Percentiles rank a stretch among this genome's conserved stretches.
phyloP scores from a whole-genome alignment of 805 yeast genomes.

The Pichia cabralensis region DNA sequence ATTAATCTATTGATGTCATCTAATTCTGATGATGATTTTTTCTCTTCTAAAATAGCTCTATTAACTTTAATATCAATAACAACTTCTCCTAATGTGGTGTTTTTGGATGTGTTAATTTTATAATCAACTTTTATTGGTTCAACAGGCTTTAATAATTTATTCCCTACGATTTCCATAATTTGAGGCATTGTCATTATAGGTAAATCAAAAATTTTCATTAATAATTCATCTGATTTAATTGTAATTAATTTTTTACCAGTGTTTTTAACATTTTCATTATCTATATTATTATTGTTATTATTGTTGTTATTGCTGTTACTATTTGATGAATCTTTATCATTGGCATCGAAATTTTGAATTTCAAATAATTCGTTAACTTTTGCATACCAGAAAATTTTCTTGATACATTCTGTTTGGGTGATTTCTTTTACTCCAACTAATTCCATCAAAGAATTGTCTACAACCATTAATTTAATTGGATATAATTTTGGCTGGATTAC shows the following conservation, averaged over 20 bases:
- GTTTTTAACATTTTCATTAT: not conserved
- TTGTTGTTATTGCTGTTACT: too few relatives aligned
- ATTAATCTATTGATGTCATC: slow-evolving; percentile 33
- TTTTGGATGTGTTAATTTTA: slow-evolving; percentile 64
- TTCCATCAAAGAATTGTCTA: slow-evolving; percentile 50
- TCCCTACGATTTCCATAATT: slow-evolving; percentile 56
- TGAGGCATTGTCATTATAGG: slow-evolving; percentile 59
- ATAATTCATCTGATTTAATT: slow-evolving; percentile 34
- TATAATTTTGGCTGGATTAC: slow-evolving; percentile 74
- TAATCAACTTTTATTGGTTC: slow-evolving; percentile 75
- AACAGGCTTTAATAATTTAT: slow-evolving; percentile 62
- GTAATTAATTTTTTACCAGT: slow-evolving; percentile 17
- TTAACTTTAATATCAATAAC: slow-evolving; percentile 66
- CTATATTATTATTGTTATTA: too few relatives aligned
- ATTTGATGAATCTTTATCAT: slow-evolving; percentile 8
- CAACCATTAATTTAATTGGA: slow-evolving; percentile 56
- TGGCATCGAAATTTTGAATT: slow-evolving; percentile 17
- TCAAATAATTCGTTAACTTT: slow-evolving; percentile 29
- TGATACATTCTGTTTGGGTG: slow-evolving; percentile 73
- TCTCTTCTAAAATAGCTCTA: slow-evolving; percentile 27
- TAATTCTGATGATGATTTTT: slow-evolving; percentile 29
- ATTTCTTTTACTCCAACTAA: slow-evolving; percentile 70
- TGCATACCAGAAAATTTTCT: slow-evolving; percentile 27
- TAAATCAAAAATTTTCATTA: slow-evolving; percentile 35
- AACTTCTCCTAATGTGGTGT: slow-evolving; percentile 71